Conservation (phyloP, 352 stramenopile species). For the Phytopythium chamaehyphon region DNA sequence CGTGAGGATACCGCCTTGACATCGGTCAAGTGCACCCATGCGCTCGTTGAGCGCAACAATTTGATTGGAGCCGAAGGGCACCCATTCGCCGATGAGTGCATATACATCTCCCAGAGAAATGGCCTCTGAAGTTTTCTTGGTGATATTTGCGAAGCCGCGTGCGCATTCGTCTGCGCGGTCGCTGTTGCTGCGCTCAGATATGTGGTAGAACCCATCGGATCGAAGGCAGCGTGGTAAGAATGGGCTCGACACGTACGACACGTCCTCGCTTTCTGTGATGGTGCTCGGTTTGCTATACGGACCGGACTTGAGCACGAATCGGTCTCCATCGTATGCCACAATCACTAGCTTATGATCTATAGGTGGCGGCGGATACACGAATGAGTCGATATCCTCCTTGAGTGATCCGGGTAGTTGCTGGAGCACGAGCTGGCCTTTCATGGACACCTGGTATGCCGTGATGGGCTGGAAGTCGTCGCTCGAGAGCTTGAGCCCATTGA, state of each 20-base stretch:
- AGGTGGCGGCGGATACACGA: slow-evolving; percentile 47
- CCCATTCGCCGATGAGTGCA: slow-evolving; percentile 96
- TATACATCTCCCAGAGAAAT: slow-evolving; percentile 95
- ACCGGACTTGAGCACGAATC: slow-evolving; percentile 69
- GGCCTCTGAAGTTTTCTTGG: slow-evolving; percentile 90
- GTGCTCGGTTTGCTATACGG: slow-evolving; percentile 88
- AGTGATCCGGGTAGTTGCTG: slow-evolving; percentile 77
- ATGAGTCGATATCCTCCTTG: slow-evolving; percentile 64
- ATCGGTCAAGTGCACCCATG: slow-evolving; percentile 94
- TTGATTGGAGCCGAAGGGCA: slow-evolving; percentile 97
- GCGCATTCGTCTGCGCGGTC: slow-evolving; percentile 88
- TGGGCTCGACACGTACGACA: slow-evolving; percentile 96
- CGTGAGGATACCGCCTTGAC: slow-evolving; percentile 96
- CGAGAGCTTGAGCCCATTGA: slow-evolving; percentile 94
- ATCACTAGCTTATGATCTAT: slow-evolving; percentile 43
- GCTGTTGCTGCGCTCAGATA: slow-evolving; percentile 90
- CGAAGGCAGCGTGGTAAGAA: slow-evolving; percentile 96
- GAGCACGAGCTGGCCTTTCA: slow-evolving; percentile 83
- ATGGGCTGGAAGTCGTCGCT: slow-evolving; percentile 93
- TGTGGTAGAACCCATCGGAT: slow-evolving; percentile 69
- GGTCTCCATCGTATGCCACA: slow-evolving; percentile 62
- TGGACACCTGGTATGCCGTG: slow-evolving; percentile 94
- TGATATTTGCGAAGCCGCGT: slow-evolving; percentile 76
- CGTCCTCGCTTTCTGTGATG: slow-evolving; percentile 96
- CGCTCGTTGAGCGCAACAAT: slow-evolving; percentile 97